Evolutionary conservation across 2,329 filamentous ascomycete species (phyloP).

Genomic region (Ascomycota sp.): DNA sequence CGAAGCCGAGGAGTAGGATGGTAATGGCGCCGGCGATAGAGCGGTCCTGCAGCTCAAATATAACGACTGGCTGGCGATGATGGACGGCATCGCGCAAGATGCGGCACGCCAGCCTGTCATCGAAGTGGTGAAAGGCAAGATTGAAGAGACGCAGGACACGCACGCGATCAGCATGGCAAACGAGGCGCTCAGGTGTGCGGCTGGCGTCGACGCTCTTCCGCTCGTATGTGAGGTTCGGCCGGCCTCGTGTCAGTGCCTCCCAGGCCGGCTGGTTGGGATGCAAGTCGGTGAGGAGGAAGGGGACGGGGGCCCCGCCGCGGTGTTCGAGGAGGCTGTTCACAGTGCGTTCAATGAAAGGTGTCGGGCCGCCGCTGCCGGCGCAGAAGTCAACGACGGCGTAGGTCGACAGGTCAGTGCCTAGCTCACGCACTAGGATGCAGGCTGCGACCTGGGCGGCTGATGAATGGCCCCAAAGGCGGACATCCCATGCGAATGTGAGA

Average conservation of each 20-base stretch:
- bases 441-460: constrained; percentile 37
- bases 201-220: constrained; percentile 43
- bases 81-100: constrained; percentile 45
- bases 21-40: constrained; percentile 31
- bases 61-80: constrained; percentile 46
- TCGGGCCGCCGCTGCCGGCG: constrained; percentile 53
- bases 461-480: constrained; percentile 6
- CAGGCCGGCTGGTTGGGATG: constrained; percentile 43
- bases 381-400: constrained; percentile 59
- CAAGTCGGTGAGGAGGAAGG: constrained; percentile 46
- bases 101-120: constrained; percentile 35
- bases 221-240: constrained; percentile 38
- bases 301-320: constrained; percentile 13
- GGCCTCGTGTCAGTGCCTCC: constrained; percentile 28
- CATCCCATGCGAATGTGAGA: background rate
- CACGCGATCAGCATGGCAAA: constrained; percentile 13
- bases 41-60: constrained; percentile 57
- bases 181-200: constrained; percentile 29
- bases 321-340: constrained; percentile 27
- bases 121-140: constrained; percentile 60
- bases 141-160: constrained; percentile 52
- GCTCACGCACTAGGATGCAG: constrained; percentile 27
- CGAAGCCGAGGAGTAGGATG: constrained; percentile 29
- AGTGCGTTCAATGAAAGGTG: constrained; percentile 38
- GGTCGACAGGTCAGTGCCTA: constrained; percentile 23